phyloP scores from a whole-genome alignment of 495 filamentous ascomycete species.

The Astrothelium subdiscretum region DNA sequence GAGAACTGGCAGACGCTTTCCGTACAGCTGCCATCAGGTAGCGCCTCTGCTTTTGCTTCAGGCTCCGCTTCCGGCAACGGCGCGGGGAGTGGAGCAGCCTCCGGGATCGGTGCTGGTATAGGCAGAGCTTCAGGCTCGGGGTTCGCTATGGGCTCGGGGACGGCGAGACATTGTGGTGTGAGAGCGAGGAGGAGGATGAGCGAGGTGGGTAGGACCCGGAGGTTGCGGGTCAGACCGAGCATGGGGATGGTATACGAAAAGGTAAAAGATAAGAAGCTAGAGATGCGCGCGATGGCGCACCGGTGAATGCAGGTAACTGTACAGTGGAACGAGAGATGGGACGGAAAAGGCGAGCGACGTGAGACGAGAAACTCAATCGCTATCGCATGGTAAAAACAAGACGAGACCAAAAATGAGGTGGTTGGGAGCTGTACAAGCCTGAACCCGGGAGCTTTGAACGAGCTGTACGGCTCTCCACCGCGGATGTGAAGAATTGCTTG shows the following conservation, averaged over 20 bases:
- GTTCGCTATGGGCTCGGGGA: not conserved
- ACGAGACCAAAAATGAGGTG: not conserved
- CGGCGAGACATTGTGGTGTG: not conserved
- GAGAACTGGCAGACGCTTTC: slow-evolving; percentile 14
- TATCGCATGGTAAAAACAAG: not conserved
- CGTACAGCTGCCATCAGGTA: not conserved
- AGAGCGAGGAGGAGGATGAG: not conserved
- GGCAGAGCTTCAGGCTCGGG: not conserved
- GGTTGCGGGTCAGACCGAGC: not conserved
- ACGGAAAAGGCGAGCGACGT: not conserved
- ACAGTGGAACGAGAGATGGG: not conserved
- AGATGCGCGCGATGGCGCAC: not conserved
- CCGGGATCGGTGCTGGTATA: not conserved
- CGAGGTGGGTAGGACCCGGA: not conserved
- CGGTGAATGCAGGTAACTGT: not conserved
- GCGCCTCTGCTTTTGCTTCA: not conserved
- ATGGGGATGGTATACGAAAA: not conserved
- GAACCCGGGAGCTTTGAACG: not conserved
- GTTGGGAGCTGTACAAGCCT: not conserved
- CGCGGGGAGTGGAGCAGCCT: not conserved
- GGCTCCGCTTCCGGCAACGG: not conserved
- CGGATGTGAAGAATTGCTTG: not conserved
- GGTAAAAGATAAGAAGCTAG: not conserved
- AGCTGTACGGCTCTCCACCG: not conserved
- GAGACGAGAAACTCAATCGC: not conserved